Base-by-base conservation (phyloP, 2,329 filamentous ascomycete genomes). In the Xylariaceae sp. region DNA sequence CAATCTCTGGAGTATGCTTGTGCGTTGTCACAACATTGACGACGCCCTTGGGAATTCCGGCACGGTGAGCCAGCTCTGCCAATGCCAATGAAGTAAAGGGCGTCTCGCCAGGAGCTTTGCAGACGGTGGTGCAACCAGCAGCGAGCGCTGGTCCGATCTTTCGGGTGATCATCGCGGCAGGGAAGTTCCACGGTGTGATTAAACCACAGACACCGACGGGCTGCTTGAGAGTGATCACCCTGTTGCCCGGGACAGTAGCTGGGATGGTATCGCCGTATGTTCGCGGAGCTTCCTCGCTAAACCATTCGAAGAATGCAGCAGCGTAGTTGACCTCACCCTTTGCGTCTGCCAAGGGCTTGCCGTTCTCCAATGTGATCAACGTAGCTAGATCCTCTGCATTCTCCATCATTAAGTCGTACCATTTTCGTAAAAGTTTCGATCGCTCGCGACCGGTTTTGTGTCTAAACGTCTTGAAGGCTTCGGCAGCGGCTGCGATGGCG, bases 91-190 rank as follows among this genome's bases (percentile, higher is more conserved):
- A 85, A 19, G 92, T 96, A 69, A 93, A 94, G 0, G 93, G 94
- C 1, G 94, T 97, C 76, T 97, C 93, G 45, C 87, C 86, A 1
- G 93, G 92, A 14, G 91, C 88, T 71, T 99, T 99, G 63, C 86
- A 86, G 1, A 97, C 92, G 2, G 96, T 89, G 0, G 93, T 96
- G 74, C 93, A 97, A 53, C 94, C 94, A n/a, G 91, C 92, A 16
- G 94, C 94, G 50, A 97, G 78, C 9, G 88, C 89, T 1, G 89
- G 83, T 2, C 81, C 85, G 46, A 85, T 78, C 69, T 88, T 88
- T 54, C 85, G 75, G 6, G 84, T 87, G 58, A 89, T 83, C 87
- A 90, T 90, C 45, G 86, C 86, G 2, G 86, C 83, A 12, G 87
- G 87, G 64, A 95, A 95, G 73, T 96, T 95, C 90, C 90, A 94